Evolutionary conservation across 2,329 filamentous ascomycete genomes (phyloP), one percentile per base, ranked within the genome.

Genomic region (Cytospora paraplurivora): DNA sequence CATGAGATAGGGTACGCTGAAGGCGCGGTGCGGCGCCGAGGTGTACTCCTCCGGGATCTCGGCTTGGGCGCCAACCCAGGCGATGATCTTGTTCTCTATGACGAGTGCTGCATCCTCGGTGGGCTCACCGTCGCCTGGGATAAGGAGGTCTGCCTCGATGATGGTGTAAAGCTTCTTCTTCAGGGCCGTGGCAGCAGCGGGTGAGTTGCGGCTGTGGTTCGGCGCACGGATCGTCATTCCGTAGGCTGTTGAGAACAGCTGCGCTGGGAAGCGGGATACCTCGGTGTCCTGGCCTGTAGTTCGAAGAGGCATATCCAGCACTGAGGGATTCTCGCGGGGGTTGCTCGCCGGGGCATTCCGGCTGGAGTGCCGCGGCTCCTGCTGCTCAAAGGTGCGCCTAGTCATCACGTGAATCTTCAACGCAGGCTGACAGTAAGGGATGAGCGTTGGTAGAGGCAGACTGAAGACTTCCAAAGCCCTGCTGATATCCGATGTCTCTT

Each of bases 121-220:
- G 0, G 76, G 76, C 3, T 72, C 63, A 44, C 76, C 76, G 61
- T 74, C 72, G 53, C 77, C 76, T 15, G 76, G 77, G 58, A 78
- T 78, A 0, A 78, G 68, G 0, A 76, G 64, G 2, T 66, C 63
- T 11, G 76, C 67, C 41, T 69, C 72, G 65, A 78, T 70, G 67
- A 78, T 72, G 38, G 71, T 75, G 67, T 71, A 73, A 1, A 62
- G 38, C n/a, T 63, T 69, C 57, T 75, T 75, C 50, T 71, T 74
- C 21, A 59, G 35, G 33, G 44, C 56, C 11, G 34, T 27, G 38
- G 53, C 19, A 7, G 53, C 19, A 7, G 38, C 15, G 10, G 13
- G 55, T 32, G 63, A 59, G 33, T 62, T 44, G 37, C 32, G 32
- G 33, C 7, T 15, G 7, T 53, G 57, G 19, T 32, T 21, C 7